Evolutionary conservation across 2,329 filamentous ascomycete species (phyloP).

Genomic region (Paecilomyces dactylethromorphus): DNA sequence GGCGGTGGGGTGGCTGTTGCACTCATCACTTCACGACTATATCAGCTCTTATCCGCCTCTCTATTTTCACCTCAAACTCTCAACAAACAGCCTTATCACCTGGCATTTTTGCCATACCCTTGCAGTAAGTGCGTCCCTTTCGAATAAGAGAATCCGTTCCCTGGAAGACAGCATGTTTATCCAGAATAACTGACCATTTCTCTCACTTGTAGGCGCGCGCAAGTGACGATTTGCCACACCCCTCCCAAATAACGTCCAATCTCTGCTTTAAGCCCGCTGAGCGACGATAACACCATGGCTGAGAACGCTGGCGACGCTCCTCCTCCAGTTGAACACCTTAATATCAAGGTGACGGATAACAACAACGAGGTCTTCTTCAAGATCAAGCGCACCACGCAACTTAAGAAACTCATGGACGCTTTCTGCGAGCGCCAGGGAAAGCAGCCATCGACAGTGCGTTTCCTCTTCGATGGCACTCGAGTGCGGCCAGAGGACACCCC

Average conservation of each 20-base stretch:
- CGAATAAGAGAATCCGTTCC: not conserved
- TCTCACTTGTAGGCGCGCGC: not conserved
- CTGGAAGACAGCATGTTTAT: not conserved
- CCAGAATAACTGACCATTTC: not conserved
- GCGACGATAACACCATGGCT: conserved; percentile 41
- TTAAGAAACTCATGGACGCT: conserved; percentile 97
- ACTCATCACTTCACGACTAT: conserved; percentile 3
- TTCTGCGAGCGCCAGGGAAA: conserved; percentile 98
- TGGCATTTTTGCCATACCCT: not conserved
- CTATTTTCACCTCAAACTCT: conserved; percentile 4
- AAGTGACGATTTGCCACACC: not conserved
- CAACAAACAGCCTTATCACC: not conserved
- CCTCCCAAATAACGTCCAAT: not conserved
- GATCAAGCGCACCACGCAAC: conserved; percentile 92
- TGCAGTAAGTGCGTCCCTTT: not conserved
- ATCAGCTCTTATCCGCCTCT: not conserved
- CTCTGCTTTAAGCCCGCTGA: not conserved
- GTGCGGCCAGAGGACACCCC: conserved; percentile 87
- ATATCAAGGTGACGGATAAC: conserved; percentile 99
- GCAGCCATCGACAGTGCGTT: conserved; percentile 73
- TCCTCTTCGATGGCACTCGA: conserved; percentile 91
- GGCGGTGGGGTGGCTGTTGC: conserved; percentile 19
- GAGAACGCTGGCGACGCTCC: conserved; percentile 22
- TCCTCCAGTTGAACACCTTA: conserved; percentile 70
- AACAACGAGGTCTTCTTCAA: conserved; percentile 99